Evolutionary conservation across 2,329 filamentous ascomycete species (phyloP), one percentile per base, ranked within the genome.

Genomic region (Sphaerulina musiva): DNA sequence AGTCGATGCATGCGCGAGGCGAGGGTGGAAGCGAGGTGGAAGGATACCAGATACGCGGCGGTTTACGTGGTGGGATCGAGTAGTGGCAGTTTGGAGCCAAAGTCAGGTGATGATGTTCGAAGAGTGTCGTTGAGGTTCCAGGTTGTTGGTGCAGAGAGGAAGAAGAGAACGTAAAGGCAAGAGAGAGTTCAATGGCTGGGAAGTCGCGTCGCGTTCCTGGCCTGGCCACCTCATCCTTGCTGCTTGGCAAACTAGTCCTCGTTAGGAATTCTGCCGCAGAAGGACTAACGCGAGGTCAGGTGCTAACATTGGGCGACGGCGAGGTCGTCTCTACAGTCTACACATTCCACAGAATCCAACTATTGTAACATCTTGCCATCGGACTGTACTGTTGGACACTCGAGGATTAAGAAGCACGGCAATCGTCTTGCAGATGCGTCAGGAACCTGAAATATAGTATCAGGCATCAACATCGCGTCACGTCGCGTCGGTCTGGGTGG

Each of bases 31-130:
- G 14, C 44, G 43, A 50, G 54, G 45, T 54, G 45, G 49, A 48
- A 29, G 48, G 46, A 48, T 46, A 32, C 61, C 59, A 55, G 58
- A 42, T 64, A 48, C 54, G 55, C 50, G 58, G 59, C 56, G 54
- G 58, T 60, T 14, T 51, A 26, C 14, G 38, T 45, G 44, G 48
- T 58, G 58, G 14, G 17, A 42, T 49, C 45, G 56, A 58, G 56
- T 23, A 42, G 17, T 53, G 29, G 48, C 23, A 11, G 51, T 39
- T 46, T 46, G 49, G 50, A 23, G 45, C 51, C 51, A 48, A 54
- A 54, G 50, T 58, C 53, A 51, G 43, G 48, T 63, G 57, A 46
- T 31, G 29, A 38, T 38, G 26, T 48, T 29, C 44, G 39, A 29
- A 11, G 40, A 12, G 10, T 29, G 46, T 51, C 39, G 31, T 42